These are phyloP conservation scores for Leccinum olivaceopallidum DNA, from an alignment of 768 basidiomycete genomes.

Conservation along the genomic window DNA sequence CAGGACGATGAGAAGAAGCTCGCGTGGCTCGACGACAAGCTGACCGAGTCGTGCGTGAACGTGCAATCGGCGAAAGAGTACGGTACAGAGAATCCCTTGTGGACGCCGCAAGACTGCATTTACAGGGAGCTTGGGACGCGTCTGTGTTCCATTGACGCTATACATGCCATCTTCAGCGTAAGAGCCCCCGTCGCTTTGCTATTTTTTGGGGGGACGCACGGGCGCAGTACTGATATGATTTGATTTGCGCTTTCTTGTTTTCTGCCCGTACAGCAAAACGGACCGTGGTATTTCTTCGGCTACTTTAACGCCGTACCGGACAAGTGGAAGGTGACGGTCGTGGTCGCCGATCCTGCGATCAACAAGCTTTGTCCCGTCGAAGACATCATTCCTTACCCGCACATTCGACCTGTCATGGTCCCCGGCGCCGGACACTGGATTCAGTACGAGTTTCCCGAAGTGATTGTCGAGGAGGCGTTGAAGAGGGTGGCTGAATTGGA, in stretches of 20 bases:
- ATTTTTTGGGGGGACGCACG: neutral
- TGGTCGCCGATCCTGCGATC: slow-evolving; percentile 23
- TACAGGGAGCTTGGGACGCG: slow-evolving; percentile 13
- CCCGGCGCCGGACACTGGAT: slow-evolving; percentile 27
- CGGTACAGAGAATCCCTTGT: slow-evolving; percentile 13
- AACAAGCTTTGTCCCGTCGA: neutral
- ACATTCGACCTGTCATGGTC: slow-evolving; percentile 11
- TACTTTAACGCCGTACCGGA: neutral
- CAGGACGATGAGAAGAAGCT: neutral
- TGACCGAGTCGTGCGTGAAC: neutral
- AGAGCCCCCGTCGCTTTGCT: neutral
- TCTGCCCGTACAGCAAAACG: neutral
- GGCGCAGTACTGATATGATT: neutral
- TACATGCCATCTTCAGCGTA: slow-evolving; percentile 8
- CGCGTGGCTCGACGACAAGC: neutral
- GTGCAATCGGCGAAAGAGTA: neutral
- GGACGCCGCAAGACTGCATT: slow-evolving; percentile 12
- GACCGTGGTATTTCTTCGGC: slow-evolving; percentile 21
- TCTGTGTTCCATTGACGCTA: slow-evolving; percentile 8
- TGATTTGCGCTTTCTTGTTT: neutral
- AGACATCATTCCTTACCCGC: slow-evolving; percentile 17
- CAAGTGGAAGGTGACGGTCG: slow-evolving; percentile 15
- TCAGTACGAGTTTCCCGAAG: slow-evolving; percentile 27
- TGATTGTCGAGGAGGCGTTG: slow-evolving; percentile 19
- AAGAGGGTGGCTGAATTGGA: slow-evolving; percentile 16